Base-by-base conservation (phyloP, 2,329 filamentous ascomycete genomes). In the Trichoderma sp. region DNA sequence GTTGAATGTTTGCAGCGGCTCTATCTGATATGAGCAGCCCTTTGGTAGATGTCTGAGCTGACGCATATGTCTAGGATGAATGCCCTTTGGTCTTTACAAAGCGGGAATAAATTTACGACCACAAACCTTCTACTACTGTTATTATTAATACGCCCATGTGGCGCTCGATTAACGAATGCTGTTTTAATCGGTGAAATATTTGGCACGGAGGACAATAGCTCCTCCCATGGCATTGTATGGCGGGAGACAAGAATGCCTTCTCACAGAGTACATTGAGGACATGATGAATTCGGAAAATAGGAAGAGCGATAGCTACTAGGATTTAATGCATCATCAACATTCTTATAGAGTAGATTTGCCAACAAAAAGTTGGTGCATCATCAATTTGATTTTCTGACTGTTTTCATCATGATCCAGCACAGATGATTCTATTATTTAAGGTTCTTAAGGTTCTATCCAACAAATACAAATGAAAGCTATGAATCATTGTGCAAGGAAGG, bases 41-140 rank as follows among this genome's bases (percentile, higher is more conserved):
- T 27, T 0, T 53, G 3, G 2, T 15, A 3, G 12, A 10, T 22
- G 1, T 54, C 3, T 42, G 35, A 17, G n/a, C 61, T 64, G 45
- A 64, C 13, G 4, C n/a, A 2, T 22, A 3, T n/a, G 0, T 7
- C 8, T 32, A 64, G 61, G 61, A 64, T 42, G 61, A 64, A 64
- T 64, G 61, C n/a, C 61, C 61, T 5, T 50, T 64, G 12, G 61
- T 64, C 34, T 64, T 64, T 45, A 56, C 50, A 0, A 45, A 42
- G n/a, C 50, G 61, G 15, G 19, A 29, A 34, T 64, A 22, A 42
- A 3, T 8, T 37, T n/a, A n/a, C 5, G 19, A 25, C n/a, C 29
- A n/a, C 2, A n/a, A 27, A 27, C 22, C 9, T 5, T 22, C 22
- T n/a, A n/a, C 1, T 52, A n/a, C 10, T 29, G 29, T 10, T 19